Percentiles rank a stretch among this genome's conserved stretches.
Evolutionary conservation across 768 basidiomycete species (phyloP).

Genomic region (Postia placenta): DNA sequence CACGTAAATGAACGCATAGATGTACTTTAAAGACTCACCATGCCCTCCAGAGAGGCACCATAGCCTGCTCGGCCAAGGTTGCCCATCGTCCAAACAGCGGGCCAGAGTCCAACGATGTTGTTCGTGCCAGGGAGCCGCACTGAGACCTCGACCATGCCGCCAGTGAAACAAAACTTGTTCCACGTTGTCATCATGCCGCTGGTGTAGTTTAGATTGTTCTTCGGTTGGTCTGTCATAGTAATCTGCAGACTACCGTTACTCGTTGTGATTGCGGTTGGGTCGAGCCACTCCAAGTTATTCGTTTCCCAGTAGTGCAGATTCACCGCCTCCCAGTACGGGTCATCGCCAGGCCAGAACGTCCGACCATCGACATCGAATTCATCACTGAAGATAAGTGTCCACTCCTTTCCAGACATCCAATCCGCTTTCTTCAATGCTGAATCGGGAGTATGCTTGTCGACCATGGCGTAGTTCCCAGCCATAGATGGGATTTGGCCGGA

Average conservation of each 20-base stretch:
- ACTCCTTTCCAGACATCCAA: conserved; percentile 15
- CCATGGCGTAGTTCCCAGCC: conserved; percentile 38
- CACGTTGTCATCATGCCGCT: conserved; percentile 44
- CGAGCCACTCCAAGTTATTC: conserved; percentile 74
- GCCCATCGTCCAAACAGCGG: conserved; percentile 55
- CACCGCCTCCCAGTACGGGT: conserved; percentile 76
- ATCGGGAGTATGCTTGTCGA: conserved; percentile 50
- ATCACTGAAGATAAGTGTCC: conserved; percentile 77
- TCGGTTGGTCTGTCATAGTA: conserved; percentile 54
- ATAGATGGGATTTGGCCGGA: conserved; percentile 40
- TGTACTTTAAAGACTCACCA: conserved; percentile 38
- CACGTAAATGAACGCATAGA: background rate
- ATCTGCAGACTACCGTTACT: conserved; percentile 33
- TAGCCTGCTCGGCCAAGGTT: conserved; percentile 85
- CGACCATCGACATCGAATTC: conserved; percentile 71
- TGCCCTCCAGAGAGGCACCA: conserved; percentile 81
- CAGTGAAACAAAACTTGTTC: conserved; percentile 92
- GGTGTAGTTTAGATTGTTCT: conserved; percentile 34
- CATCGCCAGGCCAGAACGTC: conserved; percentile 76
- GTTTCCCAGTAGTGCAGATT: conserved; percentile 78
- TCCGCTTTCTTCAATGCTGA: conserved; percentile 32
- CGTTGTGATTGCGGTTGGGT: conserved; percentile 58
- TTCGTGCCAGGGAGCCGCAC: conserved; percentile 71
- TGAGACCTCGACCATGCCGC: conserved; percentile 64
- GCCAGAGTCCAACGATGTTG: conserved; percentile 38